Evolutionary conservation across 768 basidiomycete genomes (phyloP).

Genomic region (Podaxis sp.): DNA sequence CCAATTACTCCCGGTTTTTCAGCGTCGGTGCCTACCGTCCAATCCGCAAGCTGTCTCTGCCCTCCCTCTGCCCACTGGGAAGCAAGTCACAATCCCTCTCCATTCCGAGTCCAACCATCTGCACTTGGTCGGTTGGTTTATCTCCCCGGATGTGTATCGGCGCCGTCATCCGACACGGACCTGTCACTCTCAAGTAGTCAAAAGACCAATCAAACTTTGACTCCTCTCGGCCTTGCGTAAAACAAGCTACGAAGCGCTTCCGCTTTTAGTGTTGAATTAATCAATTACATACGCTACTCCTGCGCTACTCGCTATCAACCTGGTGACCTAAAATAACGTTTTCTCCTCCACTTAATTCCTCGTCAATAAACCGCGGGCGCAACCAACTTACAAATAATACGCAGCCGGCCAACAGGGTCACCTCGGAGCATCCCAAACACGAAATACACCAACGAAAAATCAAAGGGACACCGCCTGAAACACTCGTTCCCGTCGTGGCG

Average conservation of each 20-base stretch:
- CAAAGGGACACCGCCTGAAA: neutral
- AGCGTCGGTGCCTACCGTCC: neutral
- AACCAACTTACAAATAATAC: neutral
- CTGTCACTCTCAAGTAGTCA: slow-evolving; percentile 5
- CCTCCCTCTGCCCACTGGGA: neutral
- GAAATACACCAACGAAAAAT: neutral
- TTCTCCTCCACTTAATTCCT: neutral
- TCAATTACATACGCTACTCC: slow-evolving; percentile 5
- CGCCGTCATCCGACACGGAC: slow-evolving; percentile 7
- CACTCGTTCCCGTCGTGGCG: neutral
- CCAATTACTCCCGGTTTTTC: slow-evolving; percentile 2
- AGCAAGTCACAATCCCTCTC: neutral
- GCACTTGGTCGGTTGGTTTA: neutral
- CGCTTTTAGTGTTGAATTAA: slow-evolving; percentile 6
- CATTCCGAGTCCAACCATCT: neutral
- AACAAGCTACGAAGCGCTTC: slow-evolving; percentile 7
- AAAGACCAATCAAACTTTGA: slow-evolving; percentile 10
- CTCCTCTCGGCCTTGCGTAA: neutral
- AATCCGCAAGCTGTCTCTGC: neutral
- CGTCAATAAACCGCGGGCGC: neutral
- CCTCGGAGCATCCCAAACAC: neutral
- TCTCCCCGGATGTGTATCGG: neutral
- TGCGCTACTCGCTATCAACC: neutral
- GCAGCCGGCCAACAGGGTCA: neutral
- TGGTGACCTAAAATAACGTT: slow-evolving; percentile 5